A percentile compares a stretch with the other conserved stretches of the same genome.
Evolutionary conservation across 768 basidiomycete species (phyloP).

Genomic region (Lactarius hengduanensis): DNA sequence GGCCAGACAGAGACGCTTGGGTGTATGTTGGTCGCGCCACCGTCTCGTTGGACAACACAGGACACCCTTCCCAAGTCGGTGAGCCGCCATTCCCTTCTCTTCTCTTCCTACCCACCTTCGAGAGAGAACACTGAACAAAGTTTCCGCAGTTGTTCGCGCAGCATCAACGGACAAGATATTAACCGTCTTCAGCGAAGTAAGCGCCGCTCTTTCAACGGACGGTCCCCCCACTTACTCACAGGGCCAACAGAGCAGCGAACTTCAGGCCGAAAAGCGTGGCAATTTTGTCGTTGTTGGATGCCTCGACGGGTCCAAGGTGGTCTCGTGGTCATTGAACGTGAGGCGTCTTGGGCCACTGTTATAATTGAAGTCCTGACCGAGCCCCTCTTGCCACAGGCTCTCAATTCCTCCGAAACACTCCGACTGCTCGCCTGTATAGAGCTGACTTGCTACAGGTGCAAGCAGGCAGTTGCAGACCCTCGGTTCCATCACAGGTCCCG

Average conservation of each 20-base stretch:
- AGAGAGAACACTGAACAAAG: not conserved
- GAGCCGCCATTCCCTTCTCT: constrained; percentile 33
- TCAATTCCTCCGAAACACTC: constrained; percentile 81
- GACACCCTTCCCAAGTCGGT: constrained; percentile 83
- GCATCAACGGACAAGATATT: constrained; percentile 65
- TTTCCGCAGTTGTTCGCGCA: constrained; percentile 56
- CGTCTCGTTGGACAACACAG: constrained; percentile 70
- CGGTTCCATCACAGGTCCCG: constrained; percentile 60
- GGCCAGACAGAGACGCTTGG: constrained; percentile 80
- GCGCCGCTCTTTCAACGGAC: constrained; percentile 28
- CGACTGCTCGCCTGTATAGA: constrained; percentile 81
- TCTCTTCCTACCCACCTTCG: not conserved
- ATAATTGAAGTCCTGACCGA: constrained; percentile 11
- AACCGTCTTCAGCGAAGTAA: constrained; percentile 67
- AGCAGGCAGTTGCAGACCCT: constrained; percentile 66
- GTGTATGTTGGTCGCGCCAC: constrained; percentile 75
- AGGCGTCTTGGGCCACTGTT: constrained; percentile 35
- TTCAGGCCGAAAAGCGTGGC: constrained; percentile 84
- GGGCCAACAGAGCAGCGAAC: constrained; percentile 52
- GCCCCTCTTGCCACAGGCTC: constrained; percentile 47
- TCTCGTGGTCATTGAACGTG: constrained; percentile 87
- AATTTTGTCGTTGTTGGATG: constrained; percentile 85
- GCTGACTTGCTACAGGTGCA: constrained; percentile 78
- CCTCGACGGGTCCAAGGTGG: constrained; percentile 67
- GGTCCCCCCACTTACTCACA: constrained; percentile 24